Percentiles rank a stretch among this genome's conserved stretches.
Conservation (phyloP, 257 asterid genomes). For the Nicotiana noctiflora region DNA sequence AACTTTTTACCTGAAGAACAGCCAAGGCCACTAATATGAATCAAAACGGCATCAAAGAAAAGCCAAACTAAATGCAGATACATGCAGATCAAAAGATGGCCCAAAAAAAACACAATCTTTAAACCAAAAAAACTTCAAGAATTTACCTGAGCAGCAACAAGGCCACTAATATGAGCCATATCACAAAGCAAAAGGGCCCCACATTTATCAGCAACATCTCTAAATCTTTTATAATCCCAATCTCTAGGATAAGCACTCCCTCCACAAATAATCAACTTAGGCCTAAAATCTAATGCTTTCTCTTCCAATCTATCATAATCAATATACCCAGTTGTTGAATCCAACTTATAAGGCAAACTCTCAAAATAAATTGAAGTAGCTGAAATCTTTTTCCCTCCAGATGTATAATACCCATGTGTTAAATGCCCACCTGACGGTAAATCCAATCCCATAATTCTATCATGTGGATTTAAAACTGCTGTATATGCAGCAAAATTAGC, state of each 20-base stretch:
- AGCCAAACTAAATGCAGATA: too few relatives aligned
- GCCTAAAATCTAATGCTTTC: conserved; percentile 42
- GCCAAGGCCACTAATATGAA: too few relatives aligned
- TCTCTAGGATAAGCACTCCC: conserved; percentile 46
- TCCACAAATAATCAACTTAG: conserved; percentile 40
- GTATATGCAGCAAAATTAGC: conserved; percentile 44
- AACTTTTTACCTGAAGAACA: too few relatives aligned
- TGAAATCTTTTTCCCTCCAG: conserved; percentile 38
- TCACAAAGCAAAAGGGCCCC: conserved; percentile 40
- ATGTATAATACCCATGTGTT: conserved; percentile 40
- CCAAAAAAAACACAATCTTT: too few relatives aligned
- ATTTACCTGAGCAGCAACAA: conserved; percentile 39
- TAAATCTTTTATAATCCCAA: conserved; percentile 40
- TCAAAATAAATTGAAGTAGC: conserved; percentile 41
- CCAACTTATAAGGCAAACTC: conserved; percentile 40
- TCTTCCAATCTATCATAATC: conserved; percentile 40
- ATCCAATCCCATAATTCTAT: conserved; percentile 40
- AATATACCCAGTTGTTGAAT: conserved; percentile 23
- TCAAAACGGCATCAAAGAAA: background rate
- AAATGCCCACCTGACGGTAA: conserved; percentile 41
- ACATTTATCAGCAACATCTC: conserved; percentile 38
- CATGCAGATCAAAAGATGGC: background rate
- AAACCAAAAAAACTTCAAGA: background rate
- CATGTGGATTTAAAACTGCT: conserved; percentile 38
- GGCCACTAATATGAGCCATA: conserved; percentile 43